Evolutionary conservation across 371 early-diverging fungal species (phyloP), one percentile per base, ranked within the genome.

Genomic region (Massospora cicadina): DNA sequence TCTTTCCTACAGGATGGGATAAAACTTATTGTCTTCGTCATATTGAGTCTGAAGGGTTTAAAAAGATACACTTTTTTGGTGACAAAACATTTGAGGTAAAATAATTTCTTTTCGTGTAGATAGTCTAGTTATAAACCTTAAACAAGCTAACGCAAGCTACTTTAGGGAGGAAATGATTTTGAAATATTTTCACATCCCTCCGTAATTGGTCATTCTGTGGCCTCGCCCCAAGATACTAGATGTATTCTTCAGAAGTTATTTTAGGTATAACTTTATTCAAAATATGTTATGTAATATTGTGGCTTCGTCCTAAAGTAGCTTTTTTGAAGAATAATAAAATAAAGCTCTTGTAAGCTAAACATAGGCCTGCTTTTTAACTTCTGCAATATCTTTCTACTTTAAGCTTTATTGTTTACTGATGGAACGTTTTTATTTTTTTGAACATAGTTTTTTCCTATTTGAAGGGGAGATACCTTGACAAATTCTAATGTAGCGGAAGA

Each of bases 1-100:
- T 98, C 24, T 98, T 99, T 83, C 99, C 99, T 54, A 84, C 82
- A 58, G 99, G 99, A 32, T 99, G 99, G 99, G 98, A 98, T 78
- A 98, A 98, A 85, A 99, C 98, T 56, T 99, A 94, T 78, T 98
- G 99, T 75, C 81, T 99, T 64, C 77, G 86, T 29, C 98, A 99
- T 72, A 69, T 99, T 31, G 75, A 88, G 70, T 70, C 81, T 53
- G 93, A 97, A 71, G 84, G 81, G 53, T 97, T 99, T 74, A 85
- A 82, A 68, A 82, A 72, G 26, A 89, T 99, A 66, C 93, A 97
- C 76, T 99, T 99, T 80, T 99, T 99, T 80, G 99, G 99, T 60
- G 99, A 99, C 78, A 99, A 98, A 88, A 94, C 98, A 25, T 82
- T 85, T 68, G 71, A 84, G 76, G 79, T 81, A 21, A 24, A 27